These are phyloP conservation scores for Leccinum barrowsii DNA, from an alignment of 768 basidiomycete species.

Conservation along the genomic window DNA sequence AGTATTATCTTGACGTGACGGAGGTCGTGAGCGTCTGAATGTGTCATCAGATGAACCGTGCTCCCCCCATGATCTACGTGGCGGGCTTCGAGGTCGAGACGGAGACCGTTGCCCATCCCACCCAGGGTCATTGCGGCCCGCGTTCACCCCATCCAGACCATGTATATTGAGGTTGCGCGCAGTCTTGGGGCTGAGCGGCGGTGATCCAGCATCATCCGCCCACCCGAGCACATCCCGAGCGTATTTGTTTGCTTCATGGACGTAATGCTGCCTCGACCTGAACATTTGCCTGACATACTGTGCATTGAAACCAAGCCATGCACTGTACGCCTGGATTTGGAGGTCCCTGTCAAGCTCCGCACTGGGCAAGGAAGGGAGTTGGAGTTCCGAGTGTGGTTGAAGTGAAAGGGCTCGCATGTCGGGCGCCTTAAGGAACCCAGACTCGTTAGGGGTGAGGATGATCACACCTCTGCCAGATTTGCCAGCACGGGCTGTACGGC, in stretches of 20 bases:
- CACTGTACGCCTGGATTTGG: conserved; percentile 51
- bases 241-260: conserved; percentile 38
- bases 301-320: conserved; percentile 59
- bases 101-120: conserved; percentile 2
- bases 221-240: conserved; percentile 38
- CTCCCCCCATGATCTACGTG: conserved; percentile 9
- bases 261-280: conserved; percentile 39
- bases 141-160: conserved; percentile 31
- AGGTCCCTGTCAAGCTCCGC: conserved; percentile 32
- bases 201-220: conserved; percentile 28
- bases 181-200: conserved; percentile 40
- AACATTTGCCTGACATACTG: conserved; percentile 33
- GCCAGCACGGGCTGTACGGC: conserved; percentile 75
- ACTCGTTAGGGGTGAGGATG: conserved; percentile 50
- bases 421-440: conserved; percentile 41
- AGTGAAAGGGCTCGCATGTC: conserved; percentile 42
- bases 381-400: conserved; percentile 26
- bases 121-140: background rate
- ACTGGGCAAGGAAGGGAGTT: conserved; percentile 23
- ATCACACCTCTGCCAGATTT: conserved; percentile 56
- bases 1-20: conserved; percentile 4
- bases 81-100: background rate
- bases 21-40: background rate
- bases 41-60: background rate
- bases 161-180: conserved; percentile 51